Base-by-base conservation (phyloP, 202 grass and related monocot genomes). In the Eragrostis tef region DNA sequence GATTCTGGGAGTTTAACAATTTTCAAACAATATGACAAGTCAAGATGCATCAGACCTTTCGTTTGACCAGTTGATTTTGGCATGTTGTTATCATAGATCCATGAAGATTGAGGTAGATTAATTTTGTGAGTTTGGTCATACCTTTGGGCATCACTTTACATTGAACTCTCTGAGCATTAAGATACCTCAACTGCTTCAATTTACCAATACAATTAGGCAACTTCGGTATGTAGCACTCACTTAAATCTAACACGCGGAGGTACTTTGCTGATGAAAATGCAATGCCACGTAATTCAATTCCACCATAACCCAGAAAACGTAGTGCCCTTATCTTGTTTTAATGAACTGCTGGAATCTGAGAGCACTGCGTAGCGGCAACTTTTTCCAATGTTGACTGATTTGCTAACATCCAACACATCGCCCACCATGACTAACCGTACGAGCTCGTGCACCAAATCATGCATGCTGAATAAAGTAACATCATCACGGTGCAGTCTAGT, bases 401-500 rank as follows among this genome's bases (percentile, higher is more conserved):
- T 16, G 2, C 14, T 17, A 29, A 45, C 5, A 27, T 71, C 68
- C 25, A 17, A 14, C 76, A 85, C 20, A 68, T 79, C 75, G 64
- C 79, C 75, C n/a, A 24, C 56, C 21, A 54, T 66, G 49, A 85
- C 20, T 52, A 26, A 85, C 70, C 52, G 68, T 69, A 75, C 74
- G 11, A 85, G 83, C 15, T 85, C 75, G 15, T 79, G 65, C 73
- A 85, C 73, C 36, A 85, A 14, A 42, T 79, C 73, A 71, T 77
- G 81, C 81, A 84, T 84, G 7, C 24, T 67, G 79, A 21, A 73
- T 34, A 69, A 17, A 29, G 41, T n/a, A 65, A 65, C 63, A 65
- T 65, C 29, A 17, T 64, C 15, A 0, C 2, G 19, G 16, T 6
- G n/a, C 14, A 22, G 4, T 0, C 20, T 5, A 69, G 12, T 3